Conservation (phyloP, 2,329 filamentous ascomycete genomes). For the Phaeosphaeriaceae sp. region DNA sequence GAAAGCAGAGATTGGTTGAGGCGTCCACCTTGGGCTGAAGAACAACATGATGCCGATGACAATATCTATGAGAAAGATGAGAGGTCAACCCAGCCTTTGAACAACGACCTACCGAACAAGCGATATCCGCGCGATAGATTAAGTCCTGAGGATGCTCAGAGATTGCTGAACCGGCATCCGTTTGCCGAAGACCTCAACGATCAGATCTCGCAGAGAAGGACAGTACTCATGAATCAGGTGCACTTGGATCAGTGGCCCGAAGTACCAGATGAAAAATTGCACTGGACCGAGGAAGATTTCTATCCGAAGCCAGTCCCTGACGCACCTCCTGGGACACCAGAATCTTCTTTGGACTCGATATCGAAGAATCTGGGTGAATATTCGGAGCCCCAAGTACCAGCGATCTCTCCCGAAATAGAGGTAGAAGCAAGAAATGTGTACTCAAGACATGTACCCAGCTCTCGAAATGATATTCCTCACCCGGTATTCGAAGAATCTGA, state of each 20-base stretch:
- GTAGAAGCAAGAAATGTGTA: not conserved
- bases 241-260: not conserved
- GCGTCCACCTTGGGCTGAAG: conserved; percentile 4
- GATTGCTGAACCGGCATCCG: too few relatives aligned
- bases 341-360: too few relatives aligned
- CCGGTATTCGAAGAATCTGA: not conserved
- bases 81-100: not conserved
- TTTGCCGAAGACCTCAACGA: too few relatives aligned
- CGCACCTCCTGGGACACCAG: too few relatives aligned
- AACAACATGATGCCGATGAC: too few relatives aligned
- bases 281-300: not conserved
- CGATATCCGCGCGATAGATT: too few relatives aligned
- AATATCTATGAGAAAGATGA: too few relatives aligned
- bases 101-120: not conserved
- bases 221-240: not conserved
- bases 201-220: not conserved
- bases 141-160: too few relatives aligned
- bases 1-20: conserved; percentile 15
- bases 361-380: too few relatives aligned
- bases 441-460: not conserved
- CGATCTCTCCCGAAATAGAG: too few relatives aligned
- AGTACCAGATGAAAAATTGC: not conserved
- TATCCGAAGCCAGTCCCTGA: too few relatives aligned
- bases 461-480: not conserved
- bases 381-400: too few relatives aligned